Evolutionary conservation across 176 grass and related monocot genomes (phyloP).

Genomic region (Paspalum vaginatum): DNA sequence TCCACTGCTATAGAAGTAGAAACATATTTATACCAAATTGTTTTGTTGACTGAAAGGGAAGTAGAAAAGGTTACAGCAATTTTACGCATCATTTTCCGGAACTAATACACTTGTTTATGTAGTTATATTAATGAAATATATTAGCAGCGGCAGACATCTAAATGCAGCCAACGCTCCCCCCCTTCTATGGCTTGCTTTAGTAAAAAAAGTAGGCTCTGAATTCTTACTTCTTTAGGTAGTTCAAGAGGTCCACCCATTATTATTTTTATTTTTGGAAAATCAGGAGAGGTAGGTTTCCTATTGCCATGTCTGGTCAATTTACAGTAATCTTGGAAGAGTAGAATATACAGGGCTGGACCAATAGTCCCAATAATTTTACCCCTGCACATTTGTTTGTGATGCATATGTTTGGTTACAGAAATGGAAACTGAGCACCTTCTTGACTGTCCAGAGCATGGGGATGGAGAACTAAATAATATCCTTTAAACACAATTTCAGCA

Average conservation of each 20-base stretch:
- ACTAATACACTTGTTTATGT: not conserved
- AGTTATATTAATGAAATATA: constrained; percentile 13
- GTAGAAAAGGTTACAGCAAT: not conserved
- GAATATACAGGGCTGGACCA: not conserved
- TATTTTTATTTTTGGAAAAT: not conserved
- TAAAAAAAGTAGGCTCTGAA: not conserved
- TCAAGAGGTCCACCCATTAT: not conserved
- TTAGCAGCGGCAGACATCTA: not conserved
- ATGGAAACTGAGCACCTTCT: not conserved
- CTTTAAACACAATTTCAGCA: not conserved
- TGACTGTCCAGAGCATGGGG: not conserved
- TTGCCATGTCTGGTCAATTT: not conserved
- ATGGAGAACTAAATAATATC: not conserved
- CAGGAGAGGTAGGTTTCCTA: not conserved
- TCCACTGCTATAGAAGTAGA: constrained; percentile 29
- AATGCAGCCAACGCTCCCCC: not conserved
- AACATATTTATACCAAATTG: not conserved
- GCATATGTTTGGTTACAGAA: not conserved
- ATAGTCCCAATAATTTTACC: not conserved
- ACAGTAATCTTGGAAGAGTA: constrained; percentile 5
- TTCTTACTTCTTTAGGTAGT: not conserved
- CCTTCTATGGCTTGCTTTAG: not conserved
- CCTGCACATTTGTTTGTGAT: constrained; percentile 12
- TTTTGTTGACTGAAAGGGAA: constrained; percentile 17
- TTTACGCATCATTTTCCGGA: constrained; percentile 1